phyloP scores from a whole-genome alignment of 164 flowering plant species.

The Paratinospora sagittata region DNA sequence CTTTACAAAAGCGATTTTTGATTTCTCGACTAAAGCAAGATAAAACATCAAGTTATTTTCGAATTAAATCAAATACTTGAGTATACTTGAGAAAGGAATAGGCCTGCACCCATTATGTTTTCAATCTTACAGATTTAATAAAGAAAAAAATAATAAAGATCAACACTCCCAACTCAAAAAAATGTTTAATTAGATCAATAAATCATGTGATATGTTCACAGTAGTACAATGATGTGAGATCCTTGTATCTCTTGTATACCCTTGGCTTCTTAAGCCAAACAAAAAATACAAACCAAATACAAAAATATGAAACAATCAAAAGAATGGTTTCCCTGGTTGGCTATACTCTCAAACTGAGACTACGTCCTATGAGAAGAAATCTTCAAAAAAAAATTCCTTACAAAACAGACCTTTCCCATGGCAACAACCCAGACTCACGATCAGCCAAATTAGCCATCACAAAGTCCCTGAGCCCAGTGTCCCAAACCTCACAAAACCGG shows the following conservation, averaged over 20 bases:
- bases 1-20: no score
- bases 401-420: slow-evolving; percentile 51
- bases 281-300: background rate
- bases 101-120: no score
- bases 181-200: background rate
- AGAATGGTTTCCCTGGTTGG: slow-evolving; percentile 9
- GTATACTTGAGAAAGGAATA: no score
- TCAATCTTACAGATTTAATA: no score
- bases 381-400: no score
- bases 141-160: no score
- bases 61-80: no score
- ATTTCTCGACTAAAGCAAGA: no score
- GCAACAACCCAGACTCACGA: slow-evolving; percentile 45
- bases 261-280: background rate
- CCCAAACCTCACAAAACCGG: slow-evolving; percentile 84
- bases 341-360: background rate
- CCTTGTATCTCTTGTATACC: slow-evolving; percentile 4
- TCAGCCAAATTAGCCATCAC: slow-evolving; percentile 57
- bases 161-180: no score
- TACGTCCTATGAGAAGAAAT: slow-evolving; percentile 8
- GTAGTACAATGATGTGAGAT: slow-evolving; percentile 6
- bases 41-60: no score
- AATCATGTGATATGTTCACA: slow-evolving; percentile 2
- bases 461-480: slow-evolving; percentile 73
- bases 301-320: slow-evolving; percentile 5